Base-by-base conservation (phyloP, 2,329 filamentous ascomycete genomes). In the Teratosphaeria destructans region DNA sequence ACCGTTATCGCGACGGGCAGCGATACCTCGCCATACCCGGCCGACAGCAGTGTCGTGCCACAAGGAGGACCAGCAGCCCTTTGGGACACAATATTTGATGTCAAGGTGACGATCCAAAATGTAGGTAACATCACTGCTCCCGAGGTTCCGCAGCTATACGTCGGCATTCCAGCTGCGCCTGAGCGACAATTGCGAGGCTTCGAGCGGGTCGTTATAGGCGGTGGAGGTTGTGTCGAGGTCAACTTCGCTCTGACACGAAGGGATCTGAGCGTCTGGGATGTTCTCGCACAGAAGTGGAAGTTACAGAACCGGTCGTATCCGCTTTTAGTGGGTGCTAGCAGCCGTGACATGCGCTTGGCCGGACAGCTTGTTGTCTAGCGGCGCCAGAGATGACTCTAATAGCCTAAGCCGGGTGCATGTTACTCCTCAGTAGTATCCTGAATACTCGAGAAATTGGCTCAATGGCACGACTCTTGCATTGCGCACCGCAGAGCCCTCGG, bases 141-240 rank as follows among this genome's bases (percentile, higher is more conserved):
- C 47, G 85, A 88, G 70, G 84, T 89, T 5, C 83, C 88, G 32
- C 86, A 89, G 74, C 71, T 87, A 29, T 88, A 89, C 64, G 77
- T 88, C 59, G 80, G 81, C 59, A 85, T 88, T 68, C 71, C 85
- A 62, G 74, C 87, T 57, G 76, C 82, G 58, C 85, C 86, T 4
- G 86, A 86, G 68, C 81, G 79, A 59, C 75, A 82, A 70, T 78
- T 89, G 49, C 85, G 82, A 72, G 86, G 85, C 1, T 89, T 89
- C 70, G 79, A 82, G 66, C 89, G 88, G 77, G 81, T 87, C 1
- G 64, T 77, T 26, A 73, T 88, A 59, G 78, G 79, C 58, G 81
- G 84, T 2, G 85, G 85, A 0, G 77, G 83, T 69, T 86, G 81
- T 0, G 75, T 80, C 62, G 80, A 74, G 39, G 78, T 82, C 0